These are phyloP conservation scores for Metschnikowia cubensis DNA, from an alignment of 805 yeast species.

Conservation along the genomic window DNA sequence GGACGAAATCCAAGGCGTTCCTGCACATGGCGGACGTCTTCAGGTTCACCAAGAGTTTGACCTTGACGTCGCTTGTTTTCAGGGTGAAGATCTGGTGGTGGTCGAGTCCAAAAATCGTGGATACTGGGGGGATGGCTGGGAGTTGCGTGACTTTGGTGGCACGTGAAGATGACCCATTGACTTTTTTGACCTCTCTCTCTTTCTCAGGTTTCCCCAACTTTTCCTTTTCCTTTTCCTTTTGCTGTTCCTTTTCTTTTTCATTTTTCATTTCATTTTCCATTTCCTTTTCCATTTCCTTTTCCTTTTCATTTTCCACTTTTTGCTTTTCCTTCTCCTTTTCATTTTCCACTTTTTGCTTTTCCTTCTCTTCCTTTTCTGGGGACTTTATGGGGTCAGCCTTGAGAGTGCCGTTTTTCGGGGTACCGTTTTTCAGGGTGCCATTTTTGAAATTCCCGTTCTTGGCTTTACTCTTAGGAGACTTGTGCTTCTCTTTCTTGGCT, in stretches of 20 bases:
- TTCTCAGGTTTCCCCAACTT: not conserved
- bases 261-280: too few species aligned
- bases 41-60: slow-evolving; percentile 33
- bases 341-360: too few species aligned
- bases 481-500: too few species aligned
- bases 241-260: not conserved
- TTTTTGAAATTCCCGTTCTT: too few species aligned
- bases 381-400: too few species aligned
- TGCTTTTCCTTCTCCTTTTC: too few species aligned
- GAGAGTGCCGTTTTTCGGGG: too few species aligned
- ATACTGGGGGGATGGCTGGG: slow-evolving; percentile 30
- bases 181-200: not conserved
- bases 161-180: slow-evolving; percentile 10
- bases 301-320: too few species aligned
- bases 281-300: too few species aligned
- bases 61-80: slow-evolving; percentile 33
- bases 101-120: slow-evolving; percentile 36
- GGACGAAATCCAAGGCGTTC: slow-evolving; percentile 24
- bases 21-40: slow-evolving; percentile 29
- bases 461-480: too few species aligned
- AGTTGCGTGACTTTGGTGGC: slow-evolving; percentile 14
- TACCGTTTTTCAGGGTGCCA: too few species aligned
- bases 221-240: not conserved
- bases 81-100: slow-evolving; percentile 32
- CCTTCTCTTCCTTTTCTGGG: too few species aligned